Evolutionary conservation across 805 yeast genomes (phyloP), one percentile per base, ranked within the genome.

Genomic region (Candida alai): DNA sequence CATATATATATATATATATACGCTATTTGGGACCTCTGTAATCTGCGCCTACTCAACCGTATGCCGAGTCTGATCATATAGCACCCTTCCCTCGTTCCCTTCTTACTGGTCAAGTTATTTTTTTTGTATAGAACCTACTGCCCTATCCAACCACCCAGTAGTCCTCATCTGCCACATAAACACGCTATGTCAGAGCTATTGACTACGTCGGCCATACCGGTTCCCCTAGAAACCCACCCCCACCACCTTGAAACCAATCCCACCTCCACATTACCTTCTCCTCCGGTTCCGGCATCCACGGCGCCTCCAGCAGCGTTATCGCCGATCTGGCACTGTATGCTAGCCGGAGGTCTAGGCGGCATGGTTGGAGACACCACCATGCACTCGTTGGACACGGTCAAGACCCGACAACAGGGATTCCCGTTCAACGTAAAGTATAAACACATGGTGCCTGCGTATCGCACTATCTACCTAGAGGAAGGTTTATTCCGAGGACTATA

Each of bases 381-480:
- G 97, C 97, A 93, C 59, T 89, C 97, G 0, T 62, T 93, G 22
- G 99, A 93, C 54, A 93, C 98, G 0, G 96, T 93, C 20, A 93
- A 93, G 56, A 93, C 98, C 2, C 70, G 98, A 42, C 98, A 93
- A 56, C 99, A 93, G 54, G 97, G 96, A n/a, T 84, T 95, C 4
- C 80, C 84, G 15, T 65, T 70, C 43, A 71, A 71, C 14, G 43
- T 65, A 5, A 83, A 85, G 56, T 90, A 90, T 58, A 72, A 64
- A 40, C 79, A 74, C 48, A 87, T 88, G 80, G 48, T 81, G 6
- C 73, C 77, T 8, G 95, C 97, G 0, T 87, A 84, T 49, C 42
- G 60, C 18, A 80, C 90, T 0, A 83, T 93, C n/a, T 60, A 83
- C 32, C 54, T 69, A 26, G 85, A 90, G 48, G 98, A 93, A 65